Conservation (phyloP, 2,329 filamentous ascomycete genomes). For the Thermoascus crustaceus region DNA sequence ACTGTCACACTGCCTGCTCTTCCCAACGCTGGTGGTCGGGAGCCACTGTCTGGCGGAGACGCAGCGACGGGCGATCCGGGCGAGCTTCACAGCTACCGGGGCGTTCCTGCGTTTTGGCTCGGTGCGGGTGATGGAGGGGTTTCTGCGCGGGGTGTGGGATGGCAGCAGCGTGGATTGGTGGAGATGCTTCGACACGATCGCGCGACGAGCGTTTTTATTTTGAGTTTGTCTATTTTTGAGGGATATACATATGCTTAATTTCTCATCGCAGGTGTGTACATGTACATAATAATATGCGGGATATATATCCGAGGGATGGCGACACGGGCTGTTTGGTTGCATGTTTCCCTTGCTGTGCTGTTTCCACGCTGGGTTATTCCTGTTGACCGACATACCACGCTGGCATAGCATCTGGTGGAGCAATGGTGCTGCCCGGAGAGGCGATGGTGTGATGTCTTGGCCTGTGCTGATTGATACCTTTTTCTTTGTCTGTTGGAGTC, state of each 20-base stretch:
- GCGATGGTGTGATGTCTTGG: too few relatives aligned
- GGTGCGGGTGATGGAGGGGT: conserved; percentile 9
- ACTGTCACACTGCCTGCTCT: conserved; percentile 10
- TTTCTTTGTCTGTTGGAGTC: too few relatives aligned
- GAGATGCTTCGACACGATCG: conserved; percentile 9
- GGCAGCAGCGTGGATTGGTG: conserved; percentile 6
- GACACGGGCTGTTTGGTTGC: too few relatives aligned
- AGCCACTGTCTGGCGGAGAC: conserved; percentile 6
- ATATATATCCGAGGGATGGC: too few relatives aligned
- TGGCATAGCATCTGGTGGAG: too few relatives aligned
- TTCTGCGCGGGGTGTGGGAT: conserved; percentile 4
- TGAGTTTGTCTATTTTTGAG: conserved; percentile 1
- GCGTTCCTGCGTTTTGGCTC: conserved; percentile 11
- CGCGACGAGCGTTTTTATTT: conserved; percentile 9
- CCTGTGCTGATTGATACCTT: too few relatives aligned
- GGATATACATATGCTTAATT: neutral
- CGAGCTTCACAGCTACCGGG: conserved; percentile 5
- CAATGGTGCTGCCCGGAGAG: too few relatives aligned
- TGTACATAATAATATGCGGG: too few relatives aligned
- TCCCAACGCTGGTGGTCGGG: conserved; percentile 10
- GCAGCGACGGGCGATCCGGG: conserved; percentile 7
- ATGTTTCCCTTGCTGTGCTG: too few relatives aligned
- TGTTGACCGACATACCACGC: too few relatives aligned
- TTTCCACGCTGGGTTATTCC: too few relatives aligned
- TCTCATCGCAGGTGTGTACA: neutral